Evolutionary conservation across 306 rosid species (phyloP).

Genomic region (Prunus mongolica): DNA sequence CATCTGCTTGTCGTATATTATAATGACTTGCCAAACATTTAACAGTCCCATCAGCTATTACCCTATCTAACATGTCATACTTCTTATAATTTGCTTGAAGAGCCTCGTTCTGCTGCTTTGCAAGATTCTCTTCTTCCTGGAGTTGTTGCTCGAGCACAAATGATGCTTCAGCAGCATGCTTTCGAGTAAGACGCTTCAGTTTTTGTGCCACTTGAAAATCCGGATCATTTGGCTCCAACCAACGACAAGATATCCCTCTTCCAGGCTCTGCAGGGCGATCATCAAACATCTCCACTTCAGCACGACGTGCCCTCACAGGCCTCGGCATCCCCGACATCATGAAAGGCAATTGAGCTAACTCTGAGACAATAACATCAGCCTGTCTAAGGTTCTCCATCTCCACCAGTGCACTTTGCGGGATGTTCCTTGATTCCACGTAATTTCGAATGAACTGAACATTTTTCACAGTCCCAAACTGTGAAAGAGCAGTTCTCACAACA

Average conservation of each 20-base stretch:
- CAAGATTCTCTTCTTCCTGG: slow-evolving; percentile 62
- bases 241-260: slow-evolving; percentile 35
- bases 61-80: slow-evolving; percentile 44
- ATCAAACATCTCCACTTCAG: slow-evolving; percentile 63
- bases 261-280: slow-evolving; percentile 61
- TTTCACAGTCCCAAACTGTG: slow-evolving; percentile 64
- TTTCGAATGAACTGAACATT: slow-evolving; percentile 66
- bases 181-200: slow-evolving; percentile 44
- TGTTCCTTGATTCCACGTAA: slow-evolving; percentile 43
- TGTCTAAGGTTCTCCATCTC: slow-evolving; percentile 60
- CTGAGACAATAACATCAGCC: slow-evolving; percentile 40
- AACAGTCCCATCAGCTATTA: slow-evolving; percentile 60
- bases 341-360: slow-evolving; percentile 43
- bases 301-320: slow-evolving; percentile 60
- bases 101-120: slow-evolving; percentile 47
- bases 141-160: slow-evolving; percentile 46
- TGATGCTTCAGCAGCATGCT: slow-evolving; percentile 50
- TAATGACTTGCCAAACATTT: slow-evolving; percentile 46
- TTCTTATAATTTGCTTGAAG: slow-evolving; percentile 49
- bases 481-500: slow-evolving; percentile 58
- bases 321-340: slow-evolving; percentile 94
- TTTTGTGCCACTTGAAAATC: slow-evolving; percentile 52
- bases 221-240: slow-evolving; percentile 66
- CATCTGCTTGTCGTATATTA: slow-evolving; percentile 7
- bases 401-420: slow-evolving; percentile 55